Evolutionary conservation across 257 asterid genomes (phyloP).

Genomic region (Solanum virginianum): DNA sequence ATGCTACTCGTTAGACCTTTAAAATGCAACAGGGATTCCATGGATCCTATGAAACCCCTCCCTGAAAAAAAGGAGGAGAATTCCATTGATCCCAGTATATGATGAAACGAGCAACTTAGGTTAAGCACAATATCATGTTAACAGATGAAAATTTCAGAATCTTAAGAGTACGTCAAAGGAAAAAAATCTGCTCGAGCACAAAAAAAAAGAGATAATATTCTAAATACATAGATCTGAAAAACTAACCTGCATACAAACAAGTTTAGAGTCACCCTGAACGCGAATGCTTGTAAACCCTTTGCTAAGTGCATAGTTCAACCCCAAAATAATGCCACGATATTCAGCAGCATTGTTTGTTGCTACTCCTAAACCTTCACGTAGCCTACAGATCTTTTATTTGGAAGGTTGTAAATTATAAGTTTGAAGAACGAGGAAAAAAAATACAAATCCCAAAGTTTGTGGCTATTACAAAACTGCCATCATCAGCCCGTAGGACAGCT

Average conservation of each 20-base stretch:
- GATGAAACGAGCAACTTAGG: not conserved
- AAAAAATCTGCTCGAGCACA: not conserved
- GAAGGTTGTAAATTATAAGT: not conserved
- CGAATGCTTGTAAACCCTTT: conserved; percentile 14
- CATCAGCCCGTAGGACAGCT: conserved; percentile 33
- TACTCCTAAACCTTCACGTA: conserved; percentile 15
- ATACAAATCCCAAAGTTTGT: not conserved
- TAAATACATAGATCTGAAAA: not conserved
- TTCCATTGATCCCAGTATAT: not conserved
- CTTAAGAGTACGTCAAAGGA: not conserved
- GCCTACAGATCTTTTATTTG: conserved; percentile 1
- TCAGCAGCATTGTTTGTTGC: conserved; percentile 15
- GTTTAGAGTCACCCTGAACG: conserved; percentile 18
- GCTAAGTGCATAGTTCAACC: conserved; percentile 8
- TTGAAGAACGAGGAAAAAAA: not conserved
- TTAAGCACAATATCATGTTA: not conserved
- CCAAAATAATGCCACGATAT: conserved; percentile 13
- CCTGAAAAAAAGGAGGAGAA: not conserved
- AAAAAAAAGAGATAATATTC: not conserved
- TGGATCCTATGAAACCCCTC: not conserved
- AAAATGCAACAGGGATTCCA: not conserved
- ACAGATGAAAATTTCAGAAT: not conserved
- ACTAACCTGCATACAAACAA: conserved; percentile 18
- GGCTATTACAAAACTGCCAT: conserved; percentile 27
- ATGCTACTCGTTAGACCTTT: not conserved